These are phyloP conservation scores for Cruciata laevipes DNA, from an alignment of 257 asterid species.

Conservation along the genomic window DNA sequence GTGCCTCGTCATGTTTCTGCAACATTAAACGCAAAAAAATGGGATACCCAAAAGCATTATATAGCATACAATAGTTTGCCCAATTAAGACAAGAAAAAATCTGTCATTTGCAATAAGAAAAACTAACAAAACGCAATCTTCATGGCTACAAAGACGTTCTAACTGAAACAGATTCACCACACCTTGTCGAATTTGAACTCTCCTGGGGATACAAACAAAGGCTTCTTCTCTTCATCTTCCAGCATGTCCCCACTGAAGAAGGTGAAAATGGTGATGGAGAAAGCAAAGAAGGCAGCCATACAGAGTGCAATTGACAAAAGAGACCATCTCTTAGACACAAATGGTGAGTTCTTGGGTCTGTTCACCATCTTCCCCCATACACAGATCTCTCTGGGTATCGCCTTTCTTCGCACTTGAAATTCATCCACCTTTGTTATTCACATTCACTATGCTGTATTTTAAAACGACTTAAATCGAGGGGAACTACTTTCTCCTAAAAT, in stretches of 20 bases:
- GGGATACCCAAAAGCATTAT: not conserved
- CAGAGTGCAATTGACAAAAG: conserved; percentile 42
- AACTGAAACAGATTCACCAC: not conserved
- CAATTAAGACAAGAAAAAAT: not conserved
- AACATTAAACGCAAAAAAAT: conserved; percentile 14
- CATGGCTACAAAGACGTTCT: not conserved
- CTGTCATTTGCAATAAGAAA: not conserved
- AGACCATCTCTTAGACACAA: conserved; percentile 32
- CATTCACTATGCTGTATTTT: not conserved
- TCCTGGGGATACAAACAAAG: conserved; percentile 22
- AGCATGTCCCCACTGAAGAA: conserved; percentile 51
- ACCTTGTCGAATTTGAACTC: conserved; percentile 39
- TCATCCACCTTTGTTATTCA: not conserved
- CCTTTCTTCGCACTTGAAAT: not conserved
- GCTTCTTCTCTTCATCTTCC: conserved; percentile 38
- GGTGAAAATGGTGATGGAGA: conserved; percentile 56
- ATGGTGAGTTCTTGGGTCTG: conserved; percentile 26
- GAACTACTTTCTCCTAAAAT: not conserved
- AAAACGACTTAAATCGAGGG: not conserved
- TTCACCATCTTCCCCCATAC: conserved; percentile 31
- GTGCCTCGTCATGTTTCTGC: conserved; percentile 43
- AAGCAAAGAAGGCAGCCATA: conserved; percentile 44
- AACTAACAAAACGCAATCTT: not conserved
- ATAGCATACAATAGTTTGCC: not conserved
- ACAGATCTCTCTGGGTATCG: conserved; percentile 6